Conservation (phyloP, 2,329 filamentous ascomycete genomes). For the Ambrosiella xylebori region DNA sequence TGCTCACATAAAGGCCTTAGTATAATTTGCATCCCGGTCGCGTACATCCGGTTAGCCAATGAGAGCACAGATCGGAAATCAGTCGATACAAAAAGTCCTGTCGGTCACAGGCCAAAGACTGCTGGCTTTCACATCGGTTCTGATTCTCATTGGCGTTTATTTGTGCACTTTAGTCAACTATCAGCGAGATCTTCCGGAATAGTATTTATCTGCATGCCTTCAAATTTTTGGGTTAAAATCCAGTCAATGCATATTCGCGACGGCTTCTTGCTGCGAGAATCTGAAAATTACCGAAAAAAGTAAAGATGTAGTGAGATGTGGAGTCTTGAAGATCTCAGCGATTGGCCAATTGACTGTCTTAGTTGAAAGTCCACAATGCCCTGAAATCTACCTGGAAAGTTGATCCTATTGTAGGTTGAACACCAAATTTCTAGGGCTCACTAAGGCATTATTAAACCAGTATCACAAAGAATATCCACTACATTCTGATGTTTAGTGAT, state of each 20-base stretch:
- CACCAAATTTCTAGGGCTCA: background rate
- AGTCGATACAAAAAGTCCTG: background rate
- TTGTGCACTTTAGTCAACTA: no score
- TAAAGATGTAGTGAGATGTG: background rate
- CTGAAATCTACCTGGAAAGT: background rate
- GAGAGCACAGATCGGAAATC: background rate
- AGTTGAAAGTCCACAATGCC: background rate
- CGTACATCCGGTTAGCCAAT: background rate
- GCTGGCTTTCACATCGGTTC: no score
- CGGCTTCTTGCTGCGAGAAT: background rate
- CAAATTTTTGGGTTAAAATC: no score
- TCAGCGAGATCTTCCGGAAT: no score
- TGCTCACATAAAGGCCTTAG: no score
- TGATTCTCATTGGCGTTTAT: no score
- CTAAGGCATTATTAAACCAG: background rate
- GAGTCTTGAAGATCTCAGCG: background rate
- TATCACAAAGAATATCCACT: background rate
- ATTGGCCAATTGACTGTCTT: background rate
- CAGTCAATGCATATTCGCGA: no score
- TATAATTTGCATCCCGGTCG: background rate
- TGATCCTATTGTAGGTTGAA: background rate
- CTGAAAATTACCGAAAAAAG: background rate
- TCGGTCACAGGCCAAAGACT: background rate
- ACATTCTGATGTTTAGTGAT: background rate
- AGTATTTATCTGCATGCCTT: no score